A percentile compares a stretch with the other conserved stretches of the same genome.
These are phyloP conservation scores for Medicago arabica DNA, from an alignment of 306 rosid species.

Conservation along the genomic window DNA sequence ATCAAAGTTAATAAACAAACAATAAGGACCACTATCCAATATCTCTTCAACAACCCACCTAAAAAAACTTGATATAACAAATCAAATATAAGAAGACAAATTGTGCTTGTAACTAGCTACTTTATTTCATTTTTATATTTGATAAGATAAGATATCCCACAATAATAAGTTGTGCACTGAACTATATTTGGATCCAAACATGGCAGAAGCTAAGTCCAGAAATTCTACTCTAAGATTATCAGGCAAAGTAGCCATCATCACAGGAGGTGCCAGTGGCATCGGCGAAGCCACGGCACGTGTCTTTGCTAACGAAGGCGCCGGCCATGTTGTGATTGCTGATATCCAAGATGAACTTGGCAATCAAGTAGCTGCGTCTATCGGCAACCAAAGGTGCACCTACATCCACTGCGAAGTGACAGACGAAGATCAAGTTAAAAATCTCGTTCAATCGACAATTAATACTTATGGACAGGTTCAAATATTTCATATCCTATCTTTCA, in stretches of 20 bases:
- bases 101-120: no score
- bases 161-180: not conserved
- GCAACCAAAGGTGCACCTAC: constrained; percentile 45
- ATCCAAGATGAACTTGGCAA: constrained; percentile 53
- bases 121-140: no score
- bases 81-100: no score
- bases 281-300: constrained; percentile 58
- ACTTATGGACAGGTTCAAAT: constrained; percentile 28
- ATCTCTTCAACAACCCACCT: no score
- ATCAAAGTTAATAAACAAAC: no score
- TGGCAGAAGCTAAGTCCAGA: constrained; percentile 30
- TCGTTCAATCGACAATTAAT: constrained; percentile 46
- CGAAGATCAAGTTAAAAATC: constrained; percentile 56
- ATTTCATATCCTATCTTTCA: no score
- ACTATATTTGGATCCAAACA: not conserved
- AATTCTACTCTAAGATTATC: constrained; percentile 18
- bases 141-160: no score
- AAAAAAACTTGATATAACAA: no score
- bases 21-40: no score
- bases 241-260: constrained; percentile 56
- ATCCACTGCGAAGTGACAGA: constrained; percentile 61
- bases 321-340: constrained; percentile 57
- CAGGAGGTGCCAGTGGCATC: constrained; percentile 71
- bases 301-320: constrained; percentile 48
- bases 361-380: constrained; percentile 49